Evolutionary conservation across 2,329 filamentous ascomycete species (phyloP).

Genomic region (Coleophoma eucalyptorum): DNA sequence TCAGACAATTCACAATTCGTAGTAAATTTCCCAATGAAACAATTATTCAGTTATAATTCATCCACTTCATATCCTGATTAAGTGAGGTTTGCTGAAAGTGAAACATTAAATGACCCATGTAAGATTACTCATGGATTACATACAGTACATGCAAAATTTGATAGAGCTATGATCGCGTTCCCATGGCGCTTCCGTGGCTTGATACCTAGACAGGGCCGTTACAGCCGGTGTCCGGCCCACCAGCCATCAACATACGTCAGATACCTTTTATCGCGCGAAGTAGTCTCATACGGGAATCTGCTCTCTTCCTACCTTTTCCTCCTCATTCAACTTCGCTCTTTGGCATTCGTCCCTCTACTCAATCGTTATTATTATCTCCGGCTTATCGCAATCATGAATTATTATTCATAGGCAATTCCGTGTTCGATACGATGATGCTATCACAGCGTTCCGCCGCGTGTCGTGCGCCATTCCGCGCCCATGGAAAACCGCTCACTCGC

Average conservation of each 20-base stretch:
- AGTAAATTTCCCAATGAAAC: no score
- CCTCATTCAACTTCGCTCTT: background rate
- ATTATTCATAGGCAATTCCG: background rate
- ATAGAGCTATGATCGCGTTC: no score
- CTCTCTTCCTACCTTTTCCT: background rate
- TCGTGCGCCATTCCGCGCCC: slow-evolving; percentile 11
- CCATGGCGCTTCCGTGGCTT: no score
- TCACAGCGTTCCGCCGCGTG: slow-evolving; percentile 14
- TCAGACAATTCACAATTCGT: no score
- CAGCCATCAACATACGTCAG: background rate
- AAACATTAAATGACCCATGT: no score
- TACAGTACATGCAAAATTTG: no score
- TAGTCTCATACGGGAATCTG: no score
- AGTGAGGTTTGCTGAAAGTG: no score
- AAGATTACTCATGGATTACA: no score
- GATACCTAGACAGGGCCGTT: no score
- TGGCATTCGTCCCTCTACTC: background rate
- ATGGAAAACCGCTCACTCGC: slow-evolving; percentile 2
- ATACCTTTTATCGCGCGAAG: background rate
- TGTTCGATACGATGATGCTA: slow-evolving; percentile 13
- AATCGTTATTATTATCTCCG: background rate
- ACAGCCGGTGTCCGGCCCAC: background rate
- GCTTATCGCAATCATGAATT: slow-evolving; percentile 4
- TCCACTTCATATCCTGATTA: no score
- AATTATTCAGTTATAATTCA: no score